phyloP scores from a whole-genome alignment of 495 filamentous ascomycete species.

The Neurospora pannonica region DNA sequence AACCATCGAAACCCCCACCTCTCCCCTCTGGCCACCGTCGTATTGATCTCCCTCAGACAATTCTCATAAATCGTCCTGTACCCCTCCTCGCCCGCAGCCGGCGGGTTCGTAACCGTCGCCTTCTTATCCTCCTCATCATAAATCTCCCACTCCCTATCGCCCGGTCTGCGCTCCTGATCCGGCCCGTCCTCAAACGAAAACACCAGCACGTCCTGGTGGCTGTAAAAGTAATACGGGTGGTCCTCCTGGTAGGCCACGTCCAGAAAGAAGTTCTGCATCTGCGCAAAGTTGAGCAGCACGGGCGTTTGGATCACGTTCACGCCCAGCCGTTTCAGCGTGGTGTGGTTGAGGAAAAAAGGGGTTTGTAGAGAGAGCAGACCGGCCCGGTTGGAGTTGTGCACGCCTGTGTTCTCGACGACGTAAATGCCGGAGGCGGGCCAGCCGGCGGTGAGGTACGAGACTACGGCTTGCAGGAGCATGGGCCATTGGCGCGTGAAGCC shows the following conservation, averaged over 20 bases:
- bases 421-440: slow-evolving; percentile 52
- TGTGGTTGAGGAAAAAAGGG: slow-evolving; percentile 51
- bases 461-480: slow-evolving; percentile 47
- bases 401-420: slow-evolving; percentile 53
- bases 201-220: slow-evolving; percentile 46
- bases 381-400: slow-evolving; percentile 43
- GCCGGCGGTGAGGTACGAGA: slow-evolving; percentile 48
- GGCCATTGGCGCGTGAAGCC: slow-evolving; percentile 51
- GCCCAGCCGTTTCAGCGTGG: slow-evolving; percentile 37
- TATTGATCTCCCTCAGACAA: slow-evolving; percentile 33
- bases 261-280: slow-evolving; percentile 53
- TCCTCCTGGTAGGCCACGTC: slow-evolving; percentile 45
- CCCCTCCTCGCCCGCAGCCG: slow-evolving; percentile 21
- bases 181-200: slow-evolving; percentile 42
- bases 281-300: slow-evolving; percentile 48
- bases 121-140: slow-evolving; percentile 25
- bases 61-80: slow-evolving; percentile 45
- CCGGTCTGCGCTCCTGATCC: slow-evolving; percentile 19
- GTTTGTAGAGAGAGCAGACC: slow-evolving; percentile 45
- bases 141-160: slow-evolving; percentile 19
- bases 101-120: slow-evolving; percentile 24
- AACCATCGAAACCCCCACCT: slow-evolving; percentile 45
- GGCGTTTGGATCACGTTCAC: slow-evolving; percentile 49
- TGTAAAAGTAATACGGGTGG: slow-evolving; percentile 49
- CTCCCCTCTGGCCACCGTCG: slow-evolving; percentile 15